A percentile compares a stretch with the other conserved stretches of the same genome.
phyloP scores from a whole-genome alignment of 2,329 filamentous ascomycete genomes.

The Ophiostoma populinum region DNA sequence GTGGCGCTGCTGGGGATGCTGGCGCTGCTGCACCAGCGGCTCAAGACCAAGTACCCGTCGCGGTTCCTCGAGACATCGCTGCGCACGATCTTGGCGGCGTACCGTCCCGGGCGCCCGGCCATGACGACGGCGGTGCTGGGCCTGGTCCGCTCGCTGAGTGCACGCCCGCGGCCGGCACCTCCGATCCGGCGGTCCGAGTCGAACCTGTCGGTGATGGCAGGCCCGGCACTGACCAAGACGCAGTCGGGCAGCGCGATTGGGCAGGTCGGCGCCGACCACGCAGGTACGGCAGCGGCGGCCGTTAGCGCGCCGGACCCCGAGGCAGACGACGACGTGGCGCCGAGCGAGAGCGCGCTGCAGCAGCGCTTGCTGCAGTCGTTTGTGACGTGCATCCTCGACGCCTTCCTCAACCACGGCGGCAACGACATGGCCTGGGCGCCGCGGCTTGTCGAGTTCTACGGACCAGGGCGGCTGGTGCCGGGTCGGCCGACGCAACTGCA shows the following conservation, averaged over 20 bases:
- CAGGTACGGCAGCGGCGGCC: constrained; percentile 25
- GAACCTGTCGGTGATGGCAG: constrained; percentile 3
- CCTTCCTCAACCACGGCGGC: constrained; percentile 50
- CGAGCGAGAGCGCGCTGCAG: constrained; percentile 43
- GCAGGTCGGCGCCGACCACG: constrained; percentile 25
- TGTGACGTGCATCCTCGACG: constrained; percentile 59
- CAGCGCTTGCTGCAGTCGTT: constrained; percentile 55
- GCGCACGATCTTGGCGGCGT: constrained; percentile 51
- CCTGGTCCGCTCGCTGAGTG: constrained; percentile 51
- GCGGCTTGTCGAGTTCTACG: constrained; percentile 49
- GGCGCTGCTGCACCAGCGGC: constrained; percentile 52
- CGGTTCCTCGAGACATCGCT: constrained; percentile 64
- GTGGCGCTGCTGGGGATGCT: constrained; percentile 21
- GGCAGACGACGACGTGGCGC: constrained; percentile 33
- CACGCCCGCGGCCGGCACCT: constrained; percentile 45
- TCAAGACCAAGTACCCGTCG: constrained; percentile 63
- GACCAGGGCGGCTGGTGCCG: constrained; percentile 45
- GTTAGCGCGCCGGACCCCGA: constrained; percentile 46
- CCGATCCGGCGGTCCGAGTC: constrained; percentile 35
- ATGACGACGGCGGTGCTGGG: constrained; percentile 54
- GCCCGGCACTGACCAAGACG: too few relatives aligned
- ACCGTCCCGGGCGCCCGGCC: constrained; percentile 44
- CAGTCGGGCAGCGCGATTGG: constrained; percentile 14
- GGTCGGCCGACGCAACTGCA: constrained; percentile 43
- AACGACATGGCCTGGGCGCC: constrained; percentile 44